phyloP scores from a whole-genome alignment of 495 filamentous ascomycete genomes.

The Lineolata rhizophorae region DNA sequence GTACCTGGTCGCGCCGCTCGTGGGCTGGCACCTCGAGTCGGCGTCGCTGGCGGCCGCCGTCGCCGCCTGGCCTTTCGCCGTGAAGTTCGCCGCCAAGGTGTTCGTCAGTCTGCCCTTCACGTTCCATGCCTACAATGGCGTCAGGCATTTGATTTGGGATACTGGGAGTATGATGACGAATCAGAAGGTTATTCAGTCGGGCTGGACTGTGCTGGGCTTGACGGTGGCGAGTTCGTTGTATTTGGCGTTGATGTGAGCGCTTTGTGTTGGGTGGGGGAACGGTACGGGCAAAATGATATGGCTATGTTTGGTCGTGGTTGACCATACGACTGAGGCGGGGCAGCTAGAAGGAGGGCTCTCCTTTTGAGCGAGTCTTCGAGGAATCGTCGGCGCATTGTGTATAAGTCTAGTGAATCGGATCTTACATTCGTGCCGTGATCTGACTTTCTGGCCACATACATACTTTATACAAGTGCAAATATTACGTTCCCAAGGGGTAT shows the following conservation, averaged over 20 bases:
- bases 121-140: constrained; percentile 68
- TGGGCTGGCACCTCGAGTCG: constrained; percentile 73
- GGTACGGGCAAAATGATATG: too few species aligned
- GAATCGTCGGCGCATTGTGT: too few species aligned
- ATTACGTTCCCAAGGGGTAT: too few species aligned
- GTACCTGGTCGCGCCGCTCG: constrained; percentile 60
- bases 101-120: constrained; percentile 59
- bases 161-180: constrained; percentile 28
- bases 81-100: constrained; percentile 54
- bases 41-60: constrained; percentile 58
- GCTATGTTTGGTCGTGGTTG: too few species aligned
- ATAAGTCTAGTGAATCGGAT: too few species aligned
- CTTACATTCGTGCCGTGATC: too few species aligned
- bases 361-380: too few species aligned
- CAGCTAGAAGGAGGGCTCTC: too few species aligned
- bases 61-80: constrained; percentile 42
- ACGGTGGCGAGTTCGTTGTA: constrained; percentile 37
- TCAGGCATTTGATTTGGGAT: constrained; percentile 86
- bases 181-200: constrained; percentile 46
- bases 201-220: constrained; percentile 51
- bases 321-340: too few species aligned
- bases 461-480: too few species aligned
- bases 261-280: background rate
- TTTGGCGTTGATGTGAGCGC: constrained; percentile 32
- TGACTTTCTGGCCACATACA: too few species aligned